These are phyloP conservation scores for Solanum neorickii DNA, from an alignment of 257 asterid species.

Conservation along the genomic window DNA sequence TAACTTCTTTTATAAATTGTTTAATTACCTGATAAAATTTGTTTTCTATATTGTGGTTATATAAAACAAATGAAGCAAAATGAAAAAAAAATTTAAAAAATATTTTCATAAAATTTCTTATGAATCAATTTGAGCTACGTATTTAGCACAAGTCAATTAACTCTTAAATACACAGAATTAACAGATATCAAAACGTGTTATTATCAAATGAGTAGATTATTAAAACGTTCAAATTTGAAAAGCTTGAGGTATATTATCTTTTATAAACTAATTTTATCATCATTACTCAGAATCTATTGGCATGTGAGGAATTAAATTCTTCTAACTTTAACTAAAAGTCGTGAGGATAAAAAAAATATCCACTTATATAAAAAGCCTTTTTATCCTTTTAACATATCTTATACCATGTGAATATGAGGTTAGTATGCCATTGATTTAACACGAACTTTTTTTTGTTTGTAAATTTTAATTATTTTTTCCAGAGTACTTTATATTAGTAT, in stretches of 20 bases:
- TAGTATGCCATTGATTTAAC: neutral
- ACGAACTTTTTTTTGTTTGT: neutral
- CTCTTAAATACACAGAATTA: neutral
- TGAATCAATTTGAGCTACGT: neutral
- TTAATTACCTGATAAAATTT: neutral
- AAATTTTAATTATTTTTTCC: no score
- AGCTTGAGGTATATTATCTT: neutral
- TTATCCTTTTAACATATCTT: neutral
- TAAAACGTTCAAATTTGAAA: neutral
- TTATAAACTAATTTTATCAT: neutral
- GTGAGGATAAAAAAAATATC: neutral
- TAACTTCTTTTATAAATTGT: neutral
- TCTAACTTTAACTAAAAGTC: no score
- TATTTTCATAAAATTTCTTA: neutral
- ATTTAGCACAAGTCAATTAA: neutral
- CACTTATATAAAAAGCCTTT: no score
- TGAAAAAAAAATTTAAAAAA: rapidly evolving
- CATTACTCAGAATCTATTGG: neutral
- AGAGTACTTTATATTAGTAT: neutral
- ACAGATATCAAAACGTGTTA: rapidly evolving
- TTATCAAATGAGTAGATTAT: neutral
- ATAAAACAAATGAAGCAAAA: neutral
- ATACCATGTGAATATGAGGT: neutral
- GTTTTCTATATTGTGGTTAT: neutral
- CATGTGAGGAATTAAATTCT: neutral